Evolutionary conservation across 805 yeast genomes (phyloP).

Genomic region (Monosporozyma aerobia): DNA sequence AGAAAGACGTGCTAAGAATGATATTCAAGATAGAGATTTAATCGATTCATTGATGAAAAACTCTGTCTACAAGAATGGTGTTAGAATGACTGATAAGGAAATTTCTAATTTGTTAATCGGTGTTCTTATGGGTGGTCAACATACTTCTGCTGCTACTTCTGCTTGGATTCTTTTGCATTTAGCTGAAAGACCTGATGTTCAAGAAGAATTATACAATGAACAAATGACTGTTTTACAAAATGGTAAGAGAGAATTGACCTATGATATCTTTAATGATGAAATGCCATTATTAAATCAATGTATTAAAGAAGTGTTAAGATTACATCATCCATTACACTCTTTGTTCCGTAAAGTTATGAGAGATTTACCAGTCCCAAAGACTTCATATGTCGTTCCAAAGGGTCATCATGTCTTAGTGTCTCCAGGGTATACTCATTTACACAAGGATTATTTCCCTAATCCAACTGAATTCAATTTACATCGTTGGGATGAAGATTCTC

Average conservation of each 20-base stretch:
- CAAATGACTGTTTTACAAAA: conserved; percentile 54
- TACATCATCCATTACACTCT: conserved; percentile 96
- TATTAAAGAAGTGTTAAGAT: conserved; percentile 86
- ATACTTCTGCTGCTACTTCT: conserved; percentile 91
- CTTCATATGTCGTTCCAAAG: conserved; percentile 71
- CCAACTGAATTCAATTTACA: conserved; percentile 69
- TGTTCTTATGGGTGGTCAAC: conserved; percentile 98
- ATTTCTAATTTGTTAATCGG: conserved; percentile 91
- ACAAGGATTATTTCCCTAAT: conserved; percentile 69
- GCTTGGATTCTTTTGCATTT: conserved; percentile 91
- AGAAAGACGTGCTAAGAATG: conserved; percentile 66
- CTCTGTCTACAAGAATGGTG: conserved; percentile 88
- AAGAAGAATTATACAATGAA: conserved; percentile 72
- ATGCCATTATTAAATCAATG: conserved; percentile 75
- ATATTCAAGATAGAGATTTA: conserved; percentile 76
- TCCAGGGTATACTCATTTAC: conserved; percentile 84
- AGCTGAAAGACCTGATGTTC: conserved; percentile 79
- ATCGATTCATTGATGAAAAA: conserved; percentile 77
- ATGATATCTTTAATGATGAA: conserved; percentile 64
- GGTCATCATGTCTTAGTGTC: conserved; percentile 87
- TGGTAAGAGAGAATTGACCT: conserved; percentile 52
- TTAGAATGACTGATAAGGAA: conserved; percentile 87
- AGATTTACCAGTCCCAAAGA: conserved; percentile 70
- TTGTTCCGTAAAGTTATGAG: conserved; percentile 84
- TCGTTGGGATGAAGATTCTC: conserved; percentile 60